phyloP scores from a whole-genome alignment of 768 basidiomycete genomes.

The Lactifluus pinguis region DNA sequence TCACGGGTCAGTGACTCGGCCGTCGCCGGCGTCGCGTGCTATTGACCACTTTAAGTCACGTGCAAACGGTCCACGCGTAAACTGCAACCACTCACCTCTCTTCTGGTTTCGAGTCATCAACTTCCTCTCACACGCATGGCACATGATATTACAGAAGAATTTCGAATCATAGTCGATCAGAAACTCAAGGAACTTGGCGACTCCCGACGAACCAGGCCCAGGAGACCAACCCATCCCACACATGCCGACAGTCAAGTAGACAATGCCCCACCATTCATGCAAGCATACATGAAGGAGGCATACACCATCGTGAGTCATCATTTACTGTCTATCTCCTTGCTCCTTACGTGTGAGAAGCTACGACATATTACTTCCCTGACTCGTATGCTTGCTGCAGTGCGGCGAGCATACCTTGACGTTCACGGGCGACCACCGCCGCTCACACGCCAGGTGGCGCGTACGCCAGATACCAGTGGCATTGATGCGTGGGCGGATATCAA shows the following conservation, averaged over 20 bases:
- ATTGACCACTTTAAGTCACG: background rate
- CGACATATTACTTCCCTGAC: slow-evolving; percentile 63
- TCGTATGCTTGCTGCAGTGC: slow-evolving; percentile 64
- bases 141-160: slow-evolving; percentile 12
- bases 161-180: slow-evolving; percentile 6
- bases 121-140: background rate
- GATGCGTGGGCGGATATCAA: slow-evolving; percentile 56
- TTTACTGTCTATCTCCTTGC: background rate
- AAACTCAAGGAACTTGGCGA: slow-evolving; percentile 1
- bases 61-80: background rate
- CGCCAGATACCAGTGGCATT: slow-evolving; percentile 42
- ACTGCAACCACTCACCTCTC: background rate
- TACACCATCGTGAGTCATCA: slow-evolving; percentile 52
- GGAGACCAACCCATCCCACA: background rate
- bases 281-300: slow-evolving; percentile 67
- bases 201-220: background rate
- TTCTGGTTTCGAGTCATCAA: background rate
- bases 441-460: slow-evolving; percentile 41
- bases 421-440: slow-evolving; percentile 48
- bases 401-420: slow-evolving; percentile 82
- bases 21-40: too few species aligned
- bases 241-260: slow-evolving; percentile 13
- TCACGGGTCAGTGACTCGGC: too few species aligned
- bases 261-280: slow-evolving; percentile 33
- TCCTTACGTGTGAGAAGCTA: slow-evolving; percentile 36